Evolutionary conservation across 169 alveolate genomes (phyloP).

Genomic region (Cryptosporidium ubiquitum): DNA sequence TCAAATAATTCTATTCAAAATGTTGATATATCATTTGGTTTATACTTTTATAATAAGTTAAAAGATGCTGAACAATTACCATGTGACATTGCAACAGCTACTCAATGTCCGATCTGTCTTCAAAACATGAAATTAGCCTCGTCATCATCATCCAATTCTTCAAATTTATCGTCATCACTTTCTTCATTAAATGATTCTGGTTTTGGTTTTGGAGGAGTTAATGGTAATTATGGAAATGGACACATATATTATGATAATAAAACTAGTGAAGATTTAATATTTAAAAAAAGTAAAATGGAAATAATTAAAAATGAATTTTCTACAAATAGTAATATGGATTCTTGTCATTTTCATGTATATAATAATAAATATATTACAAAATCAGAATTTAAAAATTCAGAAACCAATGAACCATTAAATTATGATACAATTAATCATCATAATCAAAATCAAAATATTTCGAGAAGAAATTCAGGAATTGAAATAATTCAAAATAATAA

Average conservation of each 20-base stretch:
- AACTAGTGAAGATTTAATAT: not conserved
- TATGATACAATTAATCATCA: no score
- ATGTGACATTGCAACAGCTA: conserved; percentile 67
- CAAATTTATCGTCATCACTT: not conserved
- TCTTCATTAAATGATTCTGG: not conserved
- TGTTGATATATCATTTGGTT: conserved; percentile 29
- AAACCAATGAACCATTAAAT: no score
- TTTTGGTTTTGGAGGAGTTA: not conserved
- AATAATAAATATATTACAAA: no score
- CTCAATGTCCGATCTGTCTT: conserved; percentile 49
- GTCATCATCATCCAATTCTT: no score
- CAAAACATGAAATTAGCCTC: not conserved
- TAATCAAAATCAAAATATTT: not conserved
- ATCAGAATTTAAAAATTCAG: no score
- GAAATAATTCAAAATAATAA: not conserved
- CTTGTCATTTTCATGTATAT: no score
- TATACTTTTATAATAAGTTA: conserved; percentile 47
- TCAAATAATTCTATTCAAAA: not conserved
- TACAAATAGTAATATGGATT: not conserved
- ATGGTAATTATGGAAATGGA: not conserved
- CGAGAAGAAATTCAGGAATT: conserved; percentile 1
- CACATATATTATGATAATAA: not conserved
- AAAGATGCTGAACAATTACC: conserved; percentile 51
- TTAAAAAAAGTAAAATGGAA: not conserved
- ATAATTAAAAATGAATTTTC: not conserved